These are phyloP conservation scores for Vaccinium macrocarpon DNA, from an alignment of 148 eudicot genomes.

Conservation along the genomic window DNA sequence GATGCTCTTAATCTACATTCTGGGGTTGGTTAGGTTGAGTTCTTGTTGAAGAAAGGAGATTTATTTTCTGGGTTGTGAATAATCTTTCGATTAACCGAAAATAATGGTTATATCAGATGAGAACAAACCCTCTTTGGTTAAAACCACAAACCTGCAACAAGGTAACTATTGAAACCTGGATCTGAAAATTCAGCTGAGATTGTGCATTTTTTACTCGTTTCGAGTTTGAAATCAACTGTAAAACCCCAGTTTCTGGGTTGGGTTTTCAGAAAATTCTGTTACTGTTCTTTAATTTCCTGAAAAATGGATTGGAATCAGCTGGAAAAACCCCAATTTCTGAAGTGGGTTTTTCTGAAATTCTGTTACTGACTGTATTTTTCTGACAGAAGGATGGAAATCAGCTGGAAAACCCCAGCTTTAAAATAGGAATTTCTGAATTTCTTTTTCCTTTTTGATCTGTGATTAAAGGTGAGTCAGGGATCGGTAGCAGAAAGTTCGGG, in stretches of 20 bases:
- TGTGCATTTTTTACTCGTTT: slow-evolving; percentile 1
- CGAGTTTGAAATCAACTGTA: slow-evolving; percentile 16
- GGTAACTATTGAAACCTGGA: slow-evolving; percentile 26
- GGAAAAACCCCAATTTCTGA: slow-evolving; percentile 2
- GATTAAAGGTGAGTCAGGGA: slow-evolving; percentile 34
- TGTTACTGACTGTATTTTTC: neutral
- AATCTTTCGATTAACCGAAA: slow-evolving; percentile 13
- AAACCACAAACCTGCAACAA: slow-evolving; percentile 31
- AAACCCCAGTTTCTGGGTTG: slow-evolving; percentile 1
- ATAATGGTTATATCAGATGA: slow-evolving; percentile 41
- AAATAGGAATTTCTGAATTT: slow-evolving; percentile 8
- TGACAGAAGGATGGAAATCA: slow-evolving; percentile 27
- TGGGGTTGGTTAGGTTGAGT: slow-evolving; percentile 11
- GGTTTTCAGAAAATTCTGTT: slow-evolving; percentile 12
- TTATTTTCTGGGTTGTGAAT: slow-evolving; percentile 19
- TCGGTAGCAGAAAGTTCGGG: slow-evolving; percentile 46
- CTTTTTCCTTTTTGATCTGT: neutral
- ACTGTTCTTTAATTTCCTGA: neutral
- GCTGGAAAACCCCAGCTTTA: neutral
- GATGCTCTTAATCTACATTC: slow-evolving; percentile 18
- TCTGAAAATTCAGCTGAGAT: neutral
- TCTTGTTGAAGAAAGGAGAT: slow-evolving; percentile 9
- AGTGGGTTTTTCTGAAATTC: slow-evolving; percentile 11
- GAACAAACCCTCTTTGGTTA: slow-evolving; percentile 35
- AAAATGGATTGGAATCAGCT: slow-evolving; percentile 21